A percentile compares a stretch with the other conserved stretches of the same genome.
phyloP scores from a whole-genome alignment of 2,329 filamentous ascomycete species.

The Cladophialophora yegresii region DNA sequence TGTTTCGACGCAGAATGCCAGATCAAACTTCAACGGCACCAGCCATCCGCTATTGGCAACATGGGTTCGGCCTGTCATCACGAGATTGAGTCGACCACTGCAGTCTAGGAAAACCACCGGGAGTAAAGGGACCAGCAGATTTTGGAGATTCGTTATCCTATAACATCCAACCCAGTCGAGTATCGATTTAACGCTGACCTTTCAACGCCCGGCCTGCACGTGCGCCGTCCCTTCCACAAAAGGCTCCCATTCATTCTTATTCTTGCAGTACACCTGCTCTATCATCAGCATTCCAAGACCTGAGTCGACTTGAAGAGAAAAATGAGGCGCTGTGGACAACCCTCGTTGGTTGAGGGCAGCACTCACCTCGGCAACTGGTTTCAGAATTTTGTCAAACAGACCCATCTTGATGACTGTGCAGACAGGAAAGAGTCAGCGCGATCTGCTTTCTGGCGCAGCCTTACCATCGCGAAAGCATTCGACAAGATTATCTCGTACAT shows the following conservation, averaged over 20 bases:
- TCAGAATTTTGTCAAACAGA: conserved; percentile 23
- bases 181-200: background rate
- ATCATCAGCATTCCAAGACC: background rate
- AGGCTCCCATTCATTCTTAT: conserved; percentile 23
- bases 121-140: background rate
- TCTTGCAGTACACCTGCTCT: conserved; percentile 18
- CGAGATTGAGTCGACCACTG: background rate
- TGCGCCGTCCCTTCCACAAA: conserved; percentile 10
- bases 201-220: background rate
- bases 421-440: conserved; percentile 1
- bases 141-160: background rate
- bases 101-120: background rate
- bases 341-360: background rate
- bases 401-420: conserved; percentile 25
- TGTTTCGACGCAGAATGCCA: background rate
- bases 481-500: background rate
- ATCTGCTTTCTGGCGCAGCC: background rate
- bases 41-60: background rate
- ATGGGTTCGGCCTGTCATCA: background rate
- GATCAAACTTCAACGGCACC: background rate
- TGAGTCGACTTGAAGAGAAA: background rate
- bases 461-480: background rate
- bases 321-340: background rate
- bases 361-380: conserved; percentile 12
- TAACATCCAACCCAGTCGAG: background rate